Conservation (phyloP, 2,329 filamentous ascomycete genomes). For the Catunica adiposa region DNA sequence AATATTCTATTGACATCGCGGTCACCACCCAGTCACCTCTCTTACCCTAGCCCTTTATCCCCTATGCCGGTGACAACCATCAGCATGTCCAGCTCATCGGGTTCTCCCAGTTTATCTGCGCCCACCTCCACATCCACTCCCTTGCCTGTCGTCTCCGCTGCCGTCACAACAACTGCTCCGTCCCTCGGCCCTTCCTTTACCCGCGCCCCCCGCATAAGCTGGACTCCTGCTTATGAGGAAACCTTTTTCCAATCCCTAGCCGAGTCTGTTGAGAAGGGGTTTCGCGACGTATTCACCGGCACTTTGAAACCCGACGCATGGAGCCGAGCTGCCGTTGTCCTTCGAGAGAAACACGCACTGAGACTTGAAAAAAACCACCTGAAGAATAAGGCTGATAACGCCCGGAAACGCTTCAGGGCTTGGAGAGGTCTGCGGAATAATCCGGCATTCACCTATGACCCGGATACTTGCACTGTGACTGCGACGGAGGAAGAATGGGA, state of each 20-base stretch:
- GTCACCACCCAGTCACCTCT: not conserved
- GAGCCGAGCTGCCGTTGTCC: slow-evolving; percentile 38
- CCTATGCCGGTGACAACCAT: not conserved
- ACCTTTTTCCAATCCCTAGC: slow-evolving; percentile 46
- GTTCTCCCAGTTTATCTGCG: not conserved
- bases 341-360: slow-evolving; percentile 38
- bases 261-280: slow-evolving; percentile 39
- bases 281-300: slow-evolving; percentile 37
- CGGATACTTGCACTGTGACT: slow-evolving; percentile 32
- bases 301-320: slow-evolving; percentile 42
- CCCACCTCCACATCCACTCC: not conserved
- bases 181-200: not conserved
- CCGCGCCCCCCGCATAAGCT: slow-evolving; percentile 28
- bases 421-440: slow-evolving; percentile 43
- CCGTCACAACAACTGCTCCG: no score
- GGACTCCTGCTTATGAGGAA: slow-evolving; percentile 40
- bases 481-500: slow-evolving; percentile 41
- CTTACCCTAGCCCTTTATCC: not conserved
- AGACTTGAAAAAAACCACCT: slow-evolving; percentile 44
- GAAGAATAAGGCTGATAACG: slow-evolving; percentile 48
- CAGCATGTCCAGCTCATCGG: not conserved
- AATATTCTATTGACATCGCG: not conserved
- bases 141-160: not conserved
- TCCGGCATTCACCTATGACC: slow-evolving; percentile 39
- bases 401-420: slow-evolving; percentile 44